Evolutionary conservation across 2,329 filamentous ascomycete genomes (phyloP).

Genomic region (Penicillium sp.): DNA sequence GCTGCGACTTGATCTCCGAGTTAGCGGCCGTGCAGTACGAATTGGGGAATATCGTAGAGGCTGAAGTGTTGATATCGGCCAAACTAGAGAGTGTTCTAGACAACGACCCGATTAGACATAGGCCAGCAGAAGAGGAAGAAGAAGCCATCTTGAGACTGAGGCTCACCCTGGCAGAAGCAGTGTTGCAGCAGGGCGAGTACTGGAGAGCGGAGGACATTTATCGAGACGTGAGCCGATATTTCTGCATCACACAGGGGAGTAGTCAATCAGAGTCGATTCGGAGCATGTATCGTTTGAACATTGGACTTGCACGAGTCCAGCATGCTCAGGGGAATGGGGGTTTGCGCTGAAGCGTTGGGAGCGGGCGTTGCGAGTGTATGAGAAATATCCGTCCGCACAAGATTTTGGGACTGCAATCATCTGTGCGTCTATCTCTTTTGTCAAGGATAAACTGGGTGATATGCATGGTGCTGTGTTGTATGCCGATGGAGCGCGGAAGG

Average conservation of each 20-base stretch:
- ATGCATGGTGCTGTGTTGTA: background rate
- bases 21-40: slow-evolving; percentile 5
- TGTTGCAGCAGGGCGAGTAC: slow-evolving; percentile 6
- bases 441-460: background rate
- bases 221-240: background rate
- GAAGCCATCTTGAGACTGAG: background rate
- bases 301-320: slow-evolving; percentile 5
- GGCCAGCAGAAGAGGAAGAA: background rate
- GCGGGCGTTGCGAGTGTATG: slow-evolving; percentile 4
- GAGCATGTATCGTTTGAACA: slow-evolving; percentile 1
- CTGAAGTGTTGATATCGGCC: slow-evolving; percentile 2
- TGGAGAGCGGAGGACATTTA: slow-evolving; percentile 7
- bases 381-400: background rate
- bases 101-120: background rate
- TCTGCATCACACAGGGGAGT: background rate
- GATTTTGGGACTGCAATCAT: slow-evolving; percentile 2
- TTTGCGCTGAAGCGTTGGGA: slow-evolving; percentile 7
- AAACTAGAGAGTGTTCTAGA: background rate
- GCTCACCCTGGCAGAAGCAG: slow-evolving; percentile 7
- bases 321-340: slow-evolving; percentile 3
- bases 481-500: background rate
- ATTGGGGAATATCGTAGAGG: background rate
- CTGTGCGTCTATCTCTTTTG: slow-evolving; percentile 1
- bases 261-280: background rate
- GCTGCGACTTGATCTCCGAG: slow-evolving; percentile 5